Conservation (phyloP, 1,284 basidiomycete species). For the Puccinia novopanici region DNA sequence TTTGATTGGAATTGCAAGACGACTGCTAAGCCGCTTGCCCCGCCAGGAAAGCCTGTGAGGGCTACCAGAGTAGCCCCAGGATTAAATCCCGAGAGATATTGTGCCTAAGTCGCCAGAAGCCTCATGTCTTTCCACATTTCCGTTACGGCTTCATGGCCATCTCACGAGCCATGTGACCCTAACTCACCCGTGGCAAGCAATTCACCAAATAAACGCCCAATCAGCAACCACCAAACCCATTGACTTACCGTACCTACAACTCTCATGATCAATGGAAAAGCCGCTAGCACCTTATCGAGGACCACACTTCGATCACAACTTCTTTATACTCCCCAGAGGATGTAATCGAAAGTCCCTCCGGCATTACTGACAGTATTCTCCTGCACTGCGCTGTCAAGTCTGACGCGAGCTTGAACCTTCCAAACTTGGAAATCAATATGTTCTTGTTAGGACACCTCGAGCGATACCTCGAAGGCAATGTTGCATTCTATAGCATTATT, state of each 20-base stretch:
- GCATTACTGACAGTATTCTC: constrained; percentile 16
- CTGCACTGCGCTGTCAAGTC: not conserved
- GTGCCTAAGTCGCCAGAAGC: not conserved
- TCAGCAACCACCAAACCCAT: constrained; percentile 19
- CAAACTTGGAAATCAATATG: constrained; percentile 36
- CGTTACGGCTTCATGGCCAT: constrained; percentile 8
- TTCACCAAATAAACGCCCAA: not conserved
- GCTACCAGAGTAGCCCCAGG: not conserved
- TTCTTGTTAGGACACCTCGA: constrained; percentile 19
- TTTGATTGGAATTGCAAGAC: constrained; percentile 34
- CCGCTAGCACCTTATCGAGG: not conserved
- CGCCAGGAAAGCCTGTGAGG: constrained; percentile 10
- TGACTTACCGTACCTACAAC: constrained; percentile 22
- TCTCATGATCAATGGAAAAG: constrained; percentile 14
- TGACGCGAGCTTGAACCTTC: constrained; percentile 25
- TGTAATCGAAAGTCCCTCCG: constrained; percentile 5
- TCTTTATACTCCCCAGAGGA: constrained; percentile 23
- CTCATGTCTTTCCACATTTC: constrained; percentile 41
- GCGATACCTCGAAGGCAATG: constrained; percentile 15
- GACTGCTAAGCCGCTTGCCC: constrained; percentile 35
- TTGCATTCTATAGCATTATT: constrained; percentile 13
- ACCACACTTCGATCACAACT: not conserved
- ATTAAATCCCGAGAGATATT: not conserved
- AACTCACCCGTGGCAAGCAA: not conserved
- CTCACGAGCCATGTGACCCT: not conserved